Percentiles rank a stretch among this genome's conserved stretches.
These are phyloP conservation scores for Cystoisospora suis DNA, from an alignment of 169 alveolate species.

Conservation along the genomic window DNA sequence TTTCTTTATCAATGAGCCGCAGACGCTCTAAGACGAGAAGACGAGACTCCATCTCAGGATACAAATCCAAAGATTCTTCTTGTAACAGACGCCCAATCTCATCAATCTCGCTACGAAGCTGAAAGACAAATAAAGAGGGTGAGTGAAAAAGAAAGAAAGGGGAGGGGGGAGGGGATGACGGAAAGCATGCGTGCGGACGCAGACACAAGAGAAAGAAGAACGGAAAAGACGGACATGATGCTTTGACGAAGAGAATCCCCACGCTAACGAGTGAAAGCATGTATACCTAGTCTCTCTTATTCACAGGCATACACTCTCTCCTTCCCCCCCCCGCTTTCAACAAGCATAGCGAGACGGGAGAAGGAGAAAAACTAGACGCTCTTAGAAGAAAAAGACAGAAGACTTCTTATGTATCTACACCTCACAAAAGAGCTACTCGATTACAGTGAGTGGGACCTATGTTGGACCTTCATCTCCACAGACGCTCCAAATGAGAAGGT, in stretches of 20 bases:
- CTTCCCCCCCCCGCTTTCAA: background rate
- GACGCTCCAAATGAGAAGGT: too few relatives aligned
- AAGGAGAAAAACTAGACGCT: background rate
- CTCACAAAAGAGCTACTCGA: background rate
- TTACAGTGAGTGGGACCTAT: background rate
- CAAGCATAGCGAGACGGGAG: background rate
- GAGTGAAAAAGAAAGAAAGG: background rate
- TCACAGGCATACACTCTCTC: background rate
- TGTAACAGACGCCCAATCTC: background rate
- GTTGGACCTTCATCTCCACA: too few relatives aligned
- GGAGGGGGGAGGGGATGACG: background rate
- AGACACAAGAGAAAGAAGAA: background rate
- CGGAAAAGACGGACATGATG: background rate
- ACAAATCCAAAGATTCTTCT: conserved; percentile 32
- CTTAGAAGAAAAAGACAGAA: background rate
- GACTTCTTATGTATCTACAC: background rate
- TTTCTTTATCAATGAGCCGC: background rate
- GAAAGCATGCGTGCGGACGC: background rate
- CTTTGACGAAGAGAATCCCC: background rate
- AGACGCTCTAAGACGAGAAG: background rate
- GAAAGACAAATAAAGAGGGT: background rate
- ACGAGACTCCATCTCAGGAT: conserved; percentile 40
- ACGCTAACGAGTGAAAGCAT: background rate
- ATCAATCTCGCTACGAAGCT: background rate
- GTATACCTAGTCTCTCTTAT: background rate